Conservation (phyloP, 2,329 filamentous ascomycete genomes). For the Ophiobolus disseminans region DNA sequence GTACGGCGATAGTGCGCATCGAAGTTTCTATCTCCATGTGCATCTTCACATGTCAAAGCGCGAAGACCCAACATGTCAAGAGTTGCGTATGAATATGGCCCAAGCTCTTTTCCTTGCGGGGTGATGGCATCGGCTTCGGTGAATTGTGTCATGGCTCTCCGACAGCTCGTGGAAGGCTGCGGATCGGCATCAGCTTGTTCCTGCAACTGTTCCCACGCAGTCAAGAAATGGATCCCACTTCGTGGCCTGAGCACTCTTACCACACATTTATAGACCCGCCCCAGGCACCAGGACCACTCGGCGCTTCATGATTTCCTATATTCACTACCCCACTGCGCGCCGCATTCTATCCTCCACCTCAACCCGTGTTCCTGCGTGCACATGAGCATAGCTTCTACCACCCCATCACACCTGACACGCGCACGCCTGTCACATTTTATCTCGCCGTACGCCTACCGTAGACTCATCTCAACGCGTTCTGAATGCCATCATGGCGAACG, state of each 20-base stretch:
- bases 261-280: background rate
- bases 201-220: constrained; percentile 9
- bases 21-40: constrained; percentile 13
- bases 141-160: constrained; percentile 16
- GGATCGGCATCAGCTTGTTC: constrained; percentile 18
- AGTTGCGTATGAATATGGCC: no score
- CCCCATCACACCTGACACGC: constrained; percentile 15
- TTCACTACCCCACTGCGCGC: constrained; percentile 12
- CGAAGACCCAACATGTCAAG: background rate
- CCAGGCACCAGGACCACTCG: background rate
- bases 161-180: constrained; percentile 17
- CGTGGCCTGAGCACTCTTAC: constrained; percentile 11
- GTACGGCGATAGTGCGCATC: constrained; percentile 11
- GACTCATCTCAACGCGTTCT: constrained; percentile 8
- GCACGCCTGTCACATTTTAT: constrained; percentile 10
- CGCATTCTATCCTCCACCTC: constrained; percentile 7
- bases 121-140: background rate
- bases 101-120: no score
- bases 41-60: constrained; percentile 14
- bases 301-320: constrained; percentile 9
- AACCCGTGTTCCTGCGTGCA: constrained; percentile 17
- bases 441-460: constrained; percentile 3
- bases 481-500: constrained; percentile 33
- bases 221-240: constrained; percentile 9
- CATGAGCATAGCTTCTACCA: constrained; percentile 17